These are phyloP conservation scores for Botrytis fabae DNA, from an alignment of 2,329 filamentous ascomycete genomes.

Conservation along the genomic window DNA sequence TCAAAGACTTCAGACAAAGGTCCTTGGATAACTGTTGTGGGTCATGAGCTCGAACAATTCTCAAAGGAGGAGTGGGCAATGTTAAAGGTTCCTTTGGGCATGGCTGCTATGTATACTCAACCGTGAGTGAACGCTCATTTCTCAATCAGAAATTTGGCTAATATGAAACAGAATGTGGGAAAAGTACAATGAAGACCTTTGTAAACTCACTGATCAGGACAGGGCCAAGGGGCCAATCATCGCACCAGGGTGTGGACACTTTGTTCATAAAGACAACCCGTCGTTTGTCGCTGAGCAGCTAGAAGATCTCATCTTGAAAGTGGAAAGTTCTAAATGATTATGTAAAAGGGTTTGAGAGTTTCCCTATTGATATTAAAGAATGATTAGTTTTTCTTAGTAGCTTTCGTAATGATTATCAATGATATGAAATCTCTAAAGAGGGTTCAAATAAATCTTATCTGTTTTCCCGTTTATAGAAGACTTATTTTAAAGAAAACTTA, in stretches of 20 bases:
- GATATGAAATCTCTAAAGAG: no score
- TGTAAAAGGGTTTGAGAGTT: not conserved
- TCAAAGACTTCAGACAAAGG: conserved; percentile 8
- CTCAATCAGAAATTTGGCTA: not conserved
- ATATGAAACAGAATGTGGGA: not conserved
- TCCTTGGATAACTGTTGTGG: conserved; percentile 18
- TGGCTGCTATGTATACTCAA: conserved; percentile 5
- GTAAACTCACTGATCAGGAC: not conserved
- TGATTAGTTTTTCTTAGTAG: not conserved
- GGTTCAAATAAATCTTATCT: no score
- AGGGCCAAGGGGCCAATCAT: not conserved
- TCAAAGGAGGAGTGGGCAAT: conserved; percentile 13
- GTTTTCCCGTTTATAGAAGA: no score
- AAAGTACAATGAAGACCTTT: not conserved
- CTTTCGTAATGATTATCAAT: no score
- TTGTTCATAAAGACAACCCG: not conserved
- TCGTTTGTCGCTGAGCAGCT: not conserved
- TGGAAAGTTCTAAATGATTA: not conserved
- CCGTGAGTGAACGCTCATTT: not conserved
- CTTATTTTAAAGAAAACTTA: no score
- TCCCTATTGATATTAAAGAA: not conserved
- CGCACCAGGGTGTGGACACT: not conserved
- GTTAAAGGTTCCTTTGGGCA: conserved; percentile 19
- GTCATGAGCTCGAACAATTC: conserved; percentile 22
- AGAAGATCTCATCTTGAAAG: not conserved